Evolutionary conservation across 2,329 filamentous ascomycete genomes (phyloP).

Genomic region (Fusarium lateritium): DNA sequence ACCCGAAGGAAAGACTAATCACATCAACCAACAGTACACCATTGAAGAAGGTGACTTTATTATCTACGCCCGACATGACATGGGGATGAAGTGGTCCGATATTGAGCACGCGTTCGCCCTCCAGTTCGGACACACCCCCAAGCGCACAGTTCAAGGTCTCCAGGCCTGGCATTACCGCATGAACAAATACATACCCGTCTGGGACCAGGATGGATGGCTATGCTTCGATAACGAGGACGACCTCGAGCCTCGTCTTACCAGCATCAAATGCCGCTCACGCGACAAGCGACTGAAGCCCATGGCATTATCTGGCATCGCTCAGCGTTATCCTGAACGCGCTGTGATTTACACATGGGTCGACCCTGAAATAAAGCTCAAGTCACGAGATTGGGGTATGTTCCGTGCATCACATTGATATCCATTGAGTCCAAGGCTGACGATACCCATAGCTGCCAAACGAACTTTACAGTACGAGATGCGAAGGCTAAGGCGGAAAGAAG

Average conservation of each 20-base stretch:
- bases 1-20: constrained; percentile 54
- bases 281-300: constrained; percentile 52
- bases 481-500: constrained; percentile 53
- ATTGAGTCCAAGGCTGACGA: constrained; percentile 20
- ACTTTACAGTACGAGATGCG: constrained; percentile 54
- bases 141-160: constrained; percentile 57
- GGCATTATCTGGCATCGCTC: constrained; percentile 55
- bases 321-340: constrained; percentile 63
- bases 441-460: constrained; percentile 52
- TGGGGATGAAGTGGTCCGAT: constrained; percentile 58
- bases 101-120: constrained; percentile 56
- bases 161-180: constrained; percentile 60
- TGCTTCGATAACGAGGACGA: constrained; percentile 57
- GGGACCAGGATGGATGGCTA: constrained; percentile 57
- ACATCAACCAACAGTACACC: constrained; percentile 61
- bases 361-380: constrained; percentile 54
- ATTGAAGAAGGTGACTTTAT: constrained; percentile 60
- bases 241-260: constrained; percentile 53
- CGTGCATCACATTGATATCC: not conserved
- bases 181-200: constrained; percentile 57
- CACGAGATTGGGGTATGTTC: constrained; percentile 59
- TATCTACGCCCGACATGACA: constrained; percentile 59
- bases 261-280: constrained; percentile 57
- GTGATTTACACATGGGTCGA: constrained; percentile 63
- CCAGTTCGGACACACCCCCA: constrained; percentile 54